phyloP scores from a whole-genome alignment of 2,329 filamentous ascomycete genomes.

The Scytalidium sp. region DNA sequence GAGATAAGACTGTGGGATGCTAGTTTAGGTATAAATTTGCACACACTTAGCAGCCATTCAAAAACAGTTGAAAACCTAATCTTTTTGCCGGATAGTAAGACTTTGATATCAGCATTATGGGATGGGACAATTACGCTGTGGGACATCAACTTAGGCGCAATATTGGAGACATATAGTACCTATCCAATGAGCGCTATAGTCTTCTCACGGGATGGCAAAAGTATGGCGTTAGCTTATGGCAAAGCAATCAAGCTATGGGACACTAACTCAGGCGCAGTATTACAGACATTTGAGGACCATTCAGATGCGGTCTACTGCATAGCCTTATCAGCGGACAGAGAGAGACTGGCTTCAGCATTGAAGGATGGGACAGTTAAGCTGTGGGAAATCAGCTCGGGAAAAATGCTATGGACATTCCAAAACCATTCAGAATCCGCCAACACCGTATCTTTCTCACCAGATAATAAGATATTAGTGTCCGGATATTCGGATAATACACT shows the following conservation, averaged over 20 bases:
- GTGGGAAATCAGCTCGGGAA: neutral
- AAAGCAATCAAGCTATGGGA: constrained; percentile 9
- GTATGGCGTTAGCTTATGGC: too few relatives aligned
- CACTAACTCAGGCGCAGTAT: neutral
- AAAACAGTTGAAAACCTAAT: too few relatives aligned
- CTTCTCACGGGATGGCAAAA: too few relatives aligned
- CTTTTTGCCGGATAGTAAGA: too few relatives aligned
- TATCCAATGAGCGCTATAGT: too few relatives aligned
- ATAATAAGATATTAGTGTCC: constrained; percentile 1
- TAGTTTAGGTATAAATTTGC: neutral
- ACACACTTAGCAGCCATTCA: constrained; percentile 1
- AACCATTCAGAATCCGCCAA: neutral
- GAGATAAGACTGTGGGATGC: constrained; percentile 5
- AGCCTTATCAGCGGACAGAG: neutral
- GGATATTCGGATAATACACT: constrained; percentile 7
- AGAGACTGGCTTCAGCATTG: constrained; percentile 1
- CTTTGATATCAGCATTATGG: too few relatives aligned
- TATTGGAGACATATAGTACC: too few relatives aligned
- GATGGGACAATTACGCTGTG: too few relatives aligned
- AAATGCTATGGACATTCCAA: constrained; percentile 1
- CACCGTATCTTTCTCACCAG: constrained; percentile 10
- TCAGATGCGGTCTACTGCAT: neutral
- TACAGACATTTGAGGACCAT: constrained; percentile 5
- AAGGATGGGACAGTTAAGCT: constrained; percentile 1
- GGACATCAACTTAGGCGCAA: too few relatives aligned